These are phyloP conservation scores for Teunomyces stri DNA, from an alignment of 805 yeast species.

Conservation along the genomic window DNA sequence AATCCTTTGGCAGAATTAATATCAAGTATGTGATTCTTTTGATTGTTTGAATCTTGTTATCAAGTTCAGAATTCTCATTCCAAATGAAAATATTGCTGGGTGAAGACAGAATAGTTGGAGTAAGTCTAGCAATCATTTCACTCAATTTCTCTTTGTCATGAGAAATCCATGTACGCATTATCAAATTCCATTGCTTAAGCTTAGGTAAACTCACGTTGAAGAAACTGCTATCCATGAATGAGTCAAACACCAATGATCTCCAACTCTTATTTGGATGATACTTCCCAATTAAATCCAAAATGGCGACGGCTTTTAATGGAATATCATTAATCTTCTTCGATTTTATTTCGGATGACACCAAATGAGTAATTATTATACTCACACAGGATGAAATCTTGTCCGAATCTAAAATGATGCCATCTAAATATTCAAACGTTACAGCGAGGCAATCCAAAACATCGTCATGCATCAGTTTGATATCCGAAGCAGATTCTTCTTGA, in stretches of 20 bases:
- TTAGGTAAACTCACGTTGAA: slow-evolving; percentile 36
- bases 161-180: slow-evolving; percentile 62
- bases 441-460: slow-evolving; percentile 40
- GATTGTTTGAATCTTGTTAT: slow-evolving; percentile 50
- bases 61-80: slow-evolving; percentile 63
- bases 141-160: slow-evolving; percentile 58
- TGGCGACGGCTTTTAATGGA: slow-evolving; percentile 39
- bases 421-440: slow-evolving; percentile 35
- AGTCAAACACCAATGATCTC: slow-evolving; percentile 63
- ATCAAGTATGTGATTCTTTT: slow-evolving; percentile 64
- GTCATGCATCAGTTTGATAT: slow-evolving; percentile 30
- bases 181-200: slow-evolving; percentile 48
- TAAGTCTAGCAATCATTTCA: slow-evolving; percentile 42
- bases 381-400: slow-evolving; percentile 58
- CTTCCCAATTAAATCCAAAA: slow-evolving; percentile 42
- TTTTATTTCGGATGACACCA: slow-evolving; percentile 54
- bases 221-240: slow-evolving; percentile 59
- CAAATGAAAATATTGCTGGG: slow-evolving; percentile 66
- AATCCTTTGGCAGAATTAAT: slow-evolving; percentile 60
- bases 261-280: slow-evolving; percentile 49
- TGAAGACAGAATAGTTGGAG: slow-evolving; percentile 42
- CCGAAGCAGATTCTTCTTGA: slow-evolving; percentile 6
- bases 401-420: slow-evolving; percentile 47
- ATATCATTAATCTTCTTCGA: slow-evolving; percentile 37
- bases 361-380: slow-evolving; percentile 50